Percentiles rank a stretch among this genome's conserved stretches.
These are phyloP conservation scores for Melampsora americana DNA, from an alignment of 1,284 basidiomycete species.

Conservation along the genomic window DNA sequence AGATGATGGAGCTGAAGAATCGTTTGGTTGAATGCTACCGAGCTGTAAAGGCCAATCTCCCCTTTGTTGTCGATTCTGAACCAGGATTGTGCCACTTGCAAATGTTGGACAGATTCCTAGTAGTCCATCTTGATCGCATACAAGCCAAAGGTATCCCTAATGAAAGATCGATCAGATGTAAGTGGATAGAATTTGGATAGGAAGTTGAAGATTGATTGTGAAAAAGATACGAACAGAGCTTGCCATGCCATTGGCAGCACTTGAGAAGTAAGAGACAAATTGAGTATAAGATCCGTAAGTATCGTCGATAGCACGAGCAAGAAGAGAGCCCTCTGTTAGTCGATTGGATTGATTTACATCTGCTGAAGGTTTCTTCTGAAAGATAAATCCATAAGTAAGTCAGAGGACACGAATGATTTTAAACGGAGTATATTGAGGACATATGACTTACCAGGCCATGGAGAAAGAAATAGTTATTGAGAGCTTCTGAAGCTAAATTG, in stretches of 20 bases:
- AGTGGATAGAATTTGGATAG: not conserved
- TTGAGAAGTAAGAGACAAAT: conserved; percentile 42
- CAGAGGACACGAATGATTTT: not conserved
- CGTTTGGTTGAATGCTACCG: not conserved
- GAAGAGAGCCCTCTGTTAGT: conserved; percentile 7
- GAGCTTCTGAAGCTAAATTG: conserved; percentile 41
- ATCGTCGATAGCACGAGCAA: conserved; percentile 32
- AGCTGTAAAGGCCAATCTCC: conserved; percentile 25
- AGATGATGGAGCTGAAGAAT: not conserved
- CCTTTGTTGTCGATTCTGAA: conserved; percentile 31
- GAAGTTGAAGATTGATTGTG: not conserved
- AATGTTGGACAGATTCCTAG: conserved; percentile 40
- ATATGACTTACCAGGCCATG: conserved; percentile 25
- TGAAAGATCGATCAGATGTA: not conserved
- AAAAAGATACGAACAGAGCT: conserved; percentile 16
- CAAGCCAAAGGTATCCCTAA: conserved; percentile 40
- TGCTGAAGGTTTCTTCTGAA: conserved; percentile 6
- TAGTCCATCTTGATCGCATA: conserved; percentile 38
- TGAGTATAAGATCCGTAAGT: conserved; percentile 33
- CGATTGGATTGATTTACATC: conserved; percentile 3
- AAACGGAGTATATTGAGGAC: not conserved
- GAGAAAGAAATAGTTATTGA: conserved; percentile 41
- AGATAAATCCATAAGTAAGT: not conserved
- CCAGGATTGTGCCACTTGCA: conserved; percentile 32
- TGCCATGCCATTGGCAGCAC: conserved; percentile 34